Base-by-base conservation (phyloP, 2,329 filamentous ascomycete species). In the Ophiostoma sp. region DNA sequence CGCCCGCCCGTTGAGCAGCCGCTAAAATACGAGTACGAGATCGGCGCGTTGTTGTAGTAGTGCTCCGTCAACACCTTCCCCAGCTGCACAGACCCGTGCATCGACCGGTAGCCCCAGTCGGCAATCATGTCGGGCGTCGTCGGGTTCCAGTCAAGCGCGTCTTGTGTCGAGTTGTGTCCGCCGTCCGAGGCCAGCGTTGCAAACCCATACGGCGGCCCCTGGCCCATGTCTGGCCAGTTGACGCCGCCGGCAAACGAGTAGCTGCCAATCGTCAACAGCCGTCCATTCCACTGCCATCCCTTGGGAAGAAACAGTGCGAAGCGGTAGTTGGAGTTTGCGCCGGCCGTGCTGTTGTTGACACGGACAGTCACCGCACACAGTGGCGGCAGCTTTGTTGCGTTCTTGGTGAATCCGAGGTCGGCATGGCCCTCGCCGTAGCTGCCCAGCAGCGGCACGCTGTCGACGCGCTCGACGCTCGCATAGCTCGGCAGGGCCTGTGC, bases 1-100 rank as follows among this genome's bases (percentile, higher is more conserved):
- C 86, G 79, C 0, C 87, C 87, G 33, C 87, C 86, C 0, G 86
- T 88, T 0, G 85, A 87, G 75, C 86, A 88, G 52, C 85, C 86
- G 8, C 81, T 79, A 74, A 84, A 88, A 76, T 87, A 88, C 6
- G 81, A 83, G 75, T 83, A 84, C 15, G 79, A 77, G 35, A 81
- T 80, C 0, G 76, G 74, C 10, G 75, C 69, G 15, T 76, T 73
- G 15, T 76, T 74, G 73, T 88, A 88, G 76, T 84, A 87, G 2
- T 77, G 77, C n/a, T 79, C 75, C 2, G 81, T 80, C 44, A 88
- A 76, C 66, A 79, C 62, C 76, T 87, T 87, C 6, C 82, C 81
- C 2, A 83, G 74, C 0, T 81, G 79, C 0, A 84, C 79, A 2
- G 83, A 83, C 6, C 82, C 84, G 73, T 87, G 85, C 72, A 81